Base-by-base conservation (phyloP, 2,329 filamentous ascomycete species). In the Teratosphaeria viscida region DNA sequence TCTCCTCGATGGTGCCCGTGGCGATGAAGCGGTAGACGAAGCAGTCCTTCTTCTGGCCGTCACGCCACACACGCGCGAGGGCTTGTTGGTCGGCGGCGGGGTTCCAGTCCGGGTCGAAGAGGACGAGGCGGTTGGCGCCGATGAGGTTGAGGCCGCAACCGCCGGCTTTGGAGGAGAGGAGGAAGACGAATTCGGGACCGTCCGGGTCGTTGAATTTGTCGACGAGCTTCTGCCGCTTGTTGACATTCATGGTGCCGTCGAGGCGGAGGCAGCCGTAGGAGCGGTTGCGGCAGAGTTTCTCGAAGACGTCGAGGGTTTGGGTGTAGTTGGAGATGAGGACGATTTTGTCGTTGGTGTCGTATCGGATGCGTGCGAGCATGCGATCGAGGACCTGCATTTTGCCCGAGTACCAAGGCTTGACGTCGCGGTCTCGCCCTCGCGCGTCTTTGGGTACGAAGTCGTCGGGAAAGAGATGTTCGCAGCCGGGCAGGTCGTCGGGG, bases 11-110 rank as follows among this genome's bases (percentile, higher is more conserved):
- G 0, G 92, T 96, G 3, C 94, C 94, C 0, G 95, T 97, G 0
- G 92, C 89, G 68, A 99, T 99, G 77, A 99, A 99, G n/a, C 94
- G 89, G 74, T 99, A 99, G 16, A 99, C 94, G 68, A 99, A 99
- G 71, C 94, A 99, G 70, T 99, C 94, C 72, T 99, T 99, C 81
- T 95, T 97, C 75, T 99, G 94, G 0, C 94, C 94, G 68, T 99
- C 94, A 80, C 94, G 89, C 94, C 94, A 99, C 23, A 99, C 94
- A 78, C 94, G 89, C 39, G 94, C 94, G 34, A 99, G 82, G 3
- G 94, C 94, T 76, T 99, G 94, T 74, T 99, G 94, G 70, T 99
- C 94, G 0, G 94, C 92, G 3, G 94, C 94, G 0, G 94, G 94
- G 69, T 99, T 99, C 94, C 94, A 99, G 74, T 80, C 78, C 0